phyloP scores from a whole-genome alignment of 2,329 filamentous ascomycete genomes.

The Sporothrix schenckii region DNA sequence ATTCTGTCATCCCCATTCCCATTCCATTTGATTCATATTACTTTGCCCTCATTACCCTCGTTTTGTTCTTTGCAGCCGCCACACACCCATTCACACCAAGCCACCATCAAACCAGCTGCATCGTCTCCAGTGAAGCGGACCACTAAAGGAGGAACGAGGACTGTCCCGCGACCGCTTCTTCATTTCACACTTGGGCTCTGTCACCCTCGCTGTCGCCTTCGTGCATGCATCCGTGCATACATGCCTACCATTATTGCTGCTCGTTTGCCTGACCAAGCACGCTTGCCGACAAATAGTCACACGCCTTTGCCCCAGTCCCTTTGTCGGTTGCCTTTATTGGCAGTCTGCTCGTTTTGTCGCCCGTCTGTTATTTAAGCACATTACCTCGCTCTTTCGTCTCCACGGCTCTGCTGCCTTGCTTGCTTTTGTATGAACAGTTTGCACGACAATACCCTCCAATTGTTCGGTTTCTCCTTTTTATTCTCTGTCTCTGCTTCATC shows the following conservation, averaged over 20 bases:
- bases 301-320: constrained; percentile 17
- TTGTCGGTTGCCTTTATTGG: constrained; percentile 2
- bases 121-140: not conserved
- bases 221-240: constrained; percentile 21
- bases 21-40: not conserved
- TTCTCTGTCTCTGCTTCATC: not conserved
- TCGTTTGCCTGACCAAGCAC: constrained; percentile 27
- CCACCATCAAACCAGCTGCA: constrained; percentile 17
- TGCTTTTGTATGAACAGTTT: not conserved
- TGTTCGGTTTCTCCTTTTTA: not conserved
- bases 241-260: constrained; percentile 17
- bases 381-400: not conserved
- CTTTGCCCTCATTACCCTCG: not conserved
- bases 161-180: not conserved
- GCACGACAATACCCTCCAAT: not conserved
- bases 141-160: not conserved
- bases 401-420: not conserved
- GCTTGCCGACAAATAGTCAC: constrained; percentile 25
- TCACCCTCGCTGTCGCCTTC: constrained; percentile 1
- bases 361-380: not conserved
- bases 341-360: not conserved
- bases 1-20: not conserved
- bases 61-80: not conserved
- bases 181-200: not conserved
- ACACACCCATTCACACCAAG: constrained; percentile 8